phyloP scores from a whole-genome alignment of 192 early-diverging fungal species.

The Coemansia guatemalensis region DNA sequence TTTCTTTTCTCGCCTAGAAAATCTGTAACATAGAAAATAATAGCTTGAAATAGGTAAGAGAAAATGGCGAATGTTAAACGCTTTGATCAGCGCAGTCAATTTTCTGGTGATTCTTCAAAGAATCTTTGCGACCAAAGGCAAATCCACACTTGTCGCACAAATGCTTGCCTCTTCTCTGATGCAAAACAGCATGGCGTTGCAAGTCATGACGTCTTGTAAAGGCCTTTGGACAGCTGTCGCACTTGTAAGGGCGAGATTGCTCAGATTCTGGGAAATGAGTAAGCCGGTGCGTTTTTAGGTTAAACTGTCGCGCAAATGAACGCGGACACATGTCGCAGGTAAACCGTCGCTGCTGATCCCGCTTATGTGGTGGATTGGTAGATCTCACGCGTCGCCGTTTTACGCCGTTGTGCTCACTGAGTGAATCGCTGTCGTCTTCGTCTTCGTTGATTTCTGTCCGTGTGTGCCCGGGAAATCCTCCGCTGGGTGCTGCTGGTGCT shows the following conservation, averaged over 20 bases:
- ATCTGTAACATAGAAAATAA: not conserved
- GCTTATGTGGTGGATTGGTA: conserved; percentile 26
- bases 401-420: not conserved
- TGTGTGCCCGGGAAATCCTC: not conserved
- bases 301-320: conserved; percentile 77
- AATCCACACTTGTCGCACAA: conserved; percentile 46
- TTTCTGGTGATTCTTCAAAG: conserved; percentile 40
- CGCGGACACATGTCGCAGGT: conserved; percentile 63
- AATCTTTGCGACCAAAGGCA: conserved; percentile 55
- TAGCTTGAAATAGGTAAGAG: not conserved
- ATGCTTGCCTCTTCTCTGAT: conserved; percentile 53
- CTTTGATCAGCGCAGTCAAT: conserved; percentile 9
- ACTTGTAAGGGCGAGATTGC: conserved; percentile 58
- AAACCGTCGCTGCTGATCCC: conserved; percentile 53
- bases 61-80: not conserved
- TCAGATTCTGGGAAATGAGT: conserved; percentile 61
- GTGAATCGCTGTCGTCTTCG: conserved; percentile 10
- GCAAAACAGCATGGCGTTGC: conserved; percentile 63
- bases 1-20: not conserved
- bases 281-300: conserved; percentile 74
- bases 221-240: conserved; percentile 59
- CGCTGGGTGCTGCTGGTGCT: not conserved
- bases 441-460: conserved; percentile 9
- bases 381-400: conserved; percentile 34
- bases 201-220: conserved; percentile 81